Evolutionary conservation across 176 grass and related monocot genomes (phyloP), one percentile per base, ranked within the genome.

Genomic region (Carex cristatella): DNA sequence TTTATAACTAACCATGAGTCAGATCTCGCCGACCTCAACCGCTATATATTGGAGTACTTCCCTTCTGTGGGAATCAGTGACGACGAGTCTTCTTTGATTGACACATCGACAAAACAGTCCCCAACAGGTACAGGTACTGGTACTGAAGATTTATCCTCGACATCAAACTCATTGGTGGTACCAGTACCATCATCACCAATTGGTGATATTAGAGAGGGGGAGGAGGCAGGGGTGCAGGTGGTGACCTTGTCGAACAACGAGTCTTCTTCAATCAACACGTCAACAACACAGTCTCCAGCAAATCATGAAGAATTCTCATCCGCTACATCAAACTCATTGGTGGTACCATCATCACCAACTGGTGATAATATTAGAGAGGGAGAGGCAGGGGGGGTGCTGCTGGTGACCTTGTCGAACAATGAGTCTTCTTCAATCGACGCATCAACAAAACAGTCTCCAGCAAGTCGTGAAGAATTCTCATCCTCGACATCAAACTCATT

Each of bases 11-110:
- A 79, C 79, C 83, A 86, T 32, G 85, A 83, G 0, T 76, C 93
- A 2, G 95, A 90, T 28, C 88, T 98, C 69, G 82, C 91, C 79
- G 95, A 94, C 84, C 35, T 93, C n/a, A 86, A 98, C 77, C 84
- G 86, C 10, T 94, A 93, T 87, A 74, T 93, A 54, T 78, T 83
- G 46, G 89, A 94, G 58, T 90, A 93, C 76, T 94, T 98, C 64
- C 83, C 70, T 10, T 93, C 95, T 16, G 81, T 91, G 57, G 90
- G 85, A 65, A 78, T 79, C 54, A 60, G 76, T 19, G 92, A 90
- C 61, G 32, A 27, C 13, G 65, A 65, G 51, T 61, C 67, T 4
- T 85, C 77, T 1, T 87, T 77, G 1, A 40, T 80, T 1, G 66
- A 85, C 57, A 70, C 86, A 27, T 83, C 65, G 14, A 76, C 83